phyloP scores from a whole-genome alignment of 1,284 basidiomycete species.

The Rhodotorula sp. region DNA sequence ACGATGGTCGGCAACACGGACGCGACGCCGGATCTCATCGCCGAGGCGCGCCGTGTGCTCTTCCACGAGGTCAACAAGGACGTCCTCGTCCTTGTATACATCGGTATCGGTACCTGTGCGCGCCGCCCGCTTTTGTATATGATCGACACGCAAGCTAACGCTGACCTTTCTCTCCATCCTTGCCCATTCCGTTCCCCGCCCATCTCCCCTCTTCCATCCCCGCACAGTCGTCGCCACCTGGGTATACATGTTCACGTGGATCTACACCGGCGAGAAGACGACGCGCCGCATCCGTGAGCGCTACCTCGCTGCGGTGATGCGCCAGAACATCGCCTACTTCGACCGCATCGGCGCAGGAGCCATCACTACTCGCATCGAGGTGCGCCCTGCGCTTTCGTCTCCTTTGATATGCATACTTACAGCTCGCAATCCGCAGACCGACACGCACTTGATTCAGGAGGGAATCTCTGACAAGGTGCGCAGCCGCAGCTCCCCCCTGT shows the following conservation, averaged over 20 bases:
- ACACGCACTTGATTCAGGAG: conserved; percentile 60
- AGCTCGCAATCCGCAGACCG: neutral
- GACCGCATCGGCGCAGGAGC: conserved; percentile 93
- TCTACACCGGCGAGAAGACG: conserved; percentile 84
- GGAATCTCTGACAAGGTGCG: conserved; percentile 78
- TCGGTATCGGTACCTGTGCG: conserved; percentile 56
- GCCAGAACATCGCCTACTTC: conserved; percentile 75
- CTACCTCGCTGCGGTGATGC: conserved; percentile 68
- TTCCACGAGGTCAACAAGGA: conserved; percentile 51
- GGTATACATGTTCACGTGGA: conserved; percentile 60
- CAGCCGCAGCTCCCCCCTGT: neutral
- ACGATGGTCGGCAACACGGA: neutral
- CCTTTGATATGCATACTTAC: no score
- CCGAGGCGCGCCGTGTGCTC: conserved; percentile 10
- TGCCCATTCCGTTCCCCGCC: no score
- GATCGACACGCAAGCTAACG: neutral
- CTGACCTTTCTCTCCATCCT: neutral
- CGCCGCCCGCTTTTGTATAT: no score
- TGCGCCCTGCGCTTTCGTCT: no score
- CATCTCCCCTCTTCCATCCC: neutral
- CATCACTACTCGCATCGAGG: conserved; percentile 84
- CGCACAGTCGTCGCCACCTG: conserved; percentile 2
- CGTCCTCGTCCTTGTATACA: conserved; percentile 65
- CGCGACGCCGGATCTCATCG: conserved; percentile 1
- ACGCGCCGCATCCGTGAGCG: conserved; percentile 66